Evolutionary conservation across 1,139 yeast species (phyloP), one percentile per base, ranked within the genome.

Genomic region (Saccharomyces hybrid): DNA sequence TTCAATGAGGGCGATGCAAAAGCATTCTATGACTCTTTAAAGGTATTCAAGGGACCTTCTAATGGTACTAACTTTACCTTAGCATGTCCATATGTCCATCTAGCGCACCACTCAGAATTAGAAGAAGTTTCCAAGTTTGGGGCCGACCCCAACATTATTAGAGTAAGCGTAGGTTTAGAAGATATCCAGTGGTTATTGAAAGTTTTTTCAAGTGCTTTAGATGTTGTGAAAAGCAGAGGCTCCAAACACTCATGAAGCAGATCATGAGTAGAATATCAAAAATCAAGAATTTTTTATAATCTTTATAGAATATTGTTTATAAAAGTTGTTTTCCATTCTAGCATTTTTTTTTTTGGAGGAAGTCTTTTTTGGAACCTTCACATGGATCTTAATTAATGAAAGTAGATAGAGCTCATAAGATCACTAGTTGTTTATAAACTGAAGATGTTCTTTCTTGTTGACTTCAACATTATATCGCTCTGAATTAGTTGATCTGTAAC

Each of bases 41-140:
- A 80, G 51, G 73, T 91, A 55, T 88, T 93, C 58, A 93, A 93
- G 70, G 98, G 98, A 2, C 98, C 98, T 4, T 87, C 96, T 16
- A 77, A 93, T 61, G 98, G 98, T 3, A 90, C 98, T 0, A 93
- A 89, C 70, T 89, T 90, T 73, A 89, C 98, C 0, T 76, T 93
- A 62, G 91, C 90, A 3, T 89, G 96, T 67, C 98, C 98, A 8
- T 93, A 93, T 70, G 81, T 96, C 3, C 80, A 93, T 50, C 76
- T 93, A 57, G 97, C 97, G 0, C 97, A 93, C 70, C 90, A 83
- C 68, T 78, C 75, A 51, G 98, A 91, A 68, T 73, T 90, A 56
- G 96, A 88, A 57, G 93, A 86, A 68, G 85, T 88, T 20, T 88
- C 80, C 55, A 75, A 83, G 63, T 90, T 88, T 83, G 97, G 96